Percentiles rank a stretch among this genome's conserved stretches.
phyloP scores from a whole-genome alignment of 139 green algal genomes.

The Tetradesmus obliquus region DNA sequence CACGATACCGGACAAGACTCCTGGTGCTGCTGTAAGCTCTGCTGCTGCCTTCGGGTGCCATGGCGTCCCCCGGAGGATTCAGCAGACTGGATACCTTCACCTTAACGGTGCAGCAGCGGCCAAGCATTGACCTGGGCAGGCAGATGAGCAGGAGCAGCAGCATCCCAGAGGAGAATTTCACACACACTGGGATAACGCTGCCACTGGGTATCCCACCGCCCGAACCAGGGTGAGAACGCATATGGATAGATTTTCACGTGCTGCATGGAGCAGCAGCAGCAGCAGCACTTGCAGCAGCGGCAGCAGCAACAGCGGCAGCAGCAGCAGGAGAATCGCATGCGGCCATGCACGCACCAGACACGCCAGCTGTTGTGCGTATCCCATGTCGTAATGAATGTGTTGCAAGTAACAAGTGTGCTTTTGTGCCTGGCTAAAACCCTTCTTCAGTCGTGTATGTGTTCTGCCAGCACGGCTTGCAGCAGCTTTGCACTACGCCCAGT shows the following conservation, averaged over 20 bases:
- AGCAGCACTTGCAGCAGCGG: not conserved
- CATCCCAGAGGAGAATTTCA: not conserved
- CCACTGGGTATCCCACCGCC: conserved; percentile 11
- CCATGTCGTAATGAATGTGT: too few species aligned
- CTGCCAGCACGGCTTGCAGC: too few species aligned
- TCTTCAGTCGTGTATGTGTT: not conserved
- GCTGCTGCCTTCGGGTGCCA: not conserved
- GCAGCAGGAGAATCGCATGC: not conserved
- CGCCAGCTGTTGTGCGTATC: too few species aligned
- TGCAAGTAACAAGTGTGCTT: too few species aligned
- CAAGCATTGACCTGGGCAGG: not conserved
- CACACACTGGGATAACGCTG: conserved; percentile 1
- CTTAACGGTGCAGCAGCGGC: not conserved
- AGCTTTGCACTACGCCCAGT: too few species aligned
- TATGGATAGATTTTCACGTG: too few species aligned
- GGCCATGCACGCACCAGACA: too few species aligned
- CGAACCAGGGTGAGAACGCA: not conserved
- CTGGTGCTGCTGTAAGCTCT: not conserved
- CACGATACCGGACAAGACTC: too few species aligned
- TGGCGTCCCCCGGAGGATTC: conserved; percentile 17
- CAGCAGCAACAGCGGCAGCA: not conserved
- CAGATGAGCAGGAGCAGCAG: conserved; percentile 1
- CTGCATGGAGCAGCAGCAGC: not conserved
- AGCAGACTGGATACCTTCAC: conserved; percentile 2
- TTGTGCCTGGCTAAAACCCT: too few species aligned